phyloP scores from a whole-genome alignment of 371 early-diverging fungal genomes.

The Mucor velutinosus region DNA sequence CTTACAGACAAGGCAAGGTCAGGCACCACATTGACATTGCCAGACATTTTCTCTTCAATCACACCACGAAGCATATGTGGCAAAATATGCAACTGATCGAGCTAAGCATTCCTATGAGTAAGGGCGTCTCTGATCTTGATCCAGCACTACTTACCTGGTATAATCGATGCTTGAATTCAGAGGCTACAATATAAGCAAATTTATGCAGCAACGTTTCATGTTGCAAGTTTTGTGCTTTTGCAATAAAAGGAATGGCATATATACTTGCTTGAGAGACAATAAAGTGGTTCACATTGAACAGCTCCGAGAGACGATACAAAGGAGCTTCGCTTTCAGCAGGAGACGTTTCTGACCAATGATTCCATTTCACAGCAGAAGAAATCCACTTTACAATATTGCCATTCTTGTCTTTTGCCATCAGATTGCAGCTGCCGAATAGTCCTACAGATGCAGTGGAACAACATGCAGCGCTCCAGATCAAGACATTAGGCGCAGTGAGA shows the following conservation, averaged over 20 bases:
- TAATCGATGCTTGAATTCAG: conserved; percentile 64
- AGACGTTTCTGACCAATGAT: conserved; percentile 54
- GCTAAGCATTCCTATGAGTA: conserved; percentile 20
- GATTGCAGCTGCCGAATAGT: conserved; percentile 59
- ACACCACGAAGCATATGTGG: conserved; percentile 60
- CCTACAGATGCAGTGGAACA: conserved; percentile 67
- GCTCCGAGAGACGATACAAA: conserved; percentile 62
- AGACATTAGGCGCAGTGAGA: conserved; percentile 77
- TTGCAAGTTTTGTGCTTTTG: conserved; percentile 55
- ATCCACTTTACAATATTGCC: conserved; percentile 70
- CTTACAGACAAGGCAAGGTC: conserved; percentile 49
- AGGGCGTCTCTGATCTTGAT: not conserved
- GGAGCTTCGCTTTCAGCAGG: conserved; percentile 67
- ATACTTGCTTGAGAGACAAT: conserved; percentile 76
- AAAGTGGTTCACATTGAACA: conserved; percentile 79
- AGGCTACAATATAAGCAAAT: conserved; percentile 50
- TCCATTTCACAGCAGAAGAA: conserved; percentile 57
- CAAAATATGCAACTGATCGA: conserved; percentile 60
- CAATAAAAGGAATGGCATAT: conserved; percentile 66
- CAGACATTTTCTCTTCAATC: conserved; percentile 67
- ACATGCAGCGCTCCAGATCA: conserved; percentile 77
- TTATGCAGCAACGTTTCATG: conserved; percentile 46
- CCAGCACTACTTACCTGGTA: conserved; percentile 49
- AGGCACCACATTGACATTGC: conserved; percentile 70
- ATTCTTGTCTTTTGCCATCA: conserved; percentile 70